These are phyloP conservation scores for Leucocoprinus sp. DNA, from an alignment of 768 basidiomycete genomes.

Conservation along the genomic window DNA sequence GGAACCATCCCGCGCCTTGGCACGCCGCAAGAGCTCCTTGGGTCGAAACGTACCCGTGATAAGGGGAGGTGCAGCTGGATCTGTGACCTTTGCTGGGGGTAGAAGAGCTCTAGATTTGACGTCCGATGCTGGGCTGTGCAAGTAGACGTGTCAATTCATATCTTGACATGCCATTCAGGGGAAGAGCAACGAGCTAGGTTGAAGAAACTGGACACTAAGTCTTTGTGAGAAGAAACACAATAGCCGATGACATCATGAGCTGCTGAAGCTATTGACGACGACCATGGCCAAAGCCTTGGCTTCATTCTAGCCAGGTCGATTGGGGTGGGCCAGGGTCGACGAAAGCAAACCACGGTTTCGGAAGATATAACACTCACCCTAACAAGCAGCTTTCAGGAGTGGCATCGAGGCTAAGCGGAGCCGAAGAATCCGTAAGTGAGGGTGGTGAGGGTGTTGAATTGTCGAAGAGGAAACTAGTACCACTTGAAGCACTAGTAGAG, in stretches of 20 bases:
- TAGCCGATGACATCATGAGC: too few species aligned
- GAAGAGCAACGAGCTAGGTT: too few species aligned
- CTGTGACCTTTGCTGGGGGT: conserved; percentile 8
- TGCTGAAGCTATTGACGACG: too few species aligned
- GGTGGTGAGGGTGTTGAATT: conserved; percentile 4
- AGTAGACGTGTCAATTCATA: conserved; percentile 6
- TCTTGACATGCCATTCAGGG: neutral
- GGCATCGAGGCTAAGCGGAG: conserved; percentile 1
- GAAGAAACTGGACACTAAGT: too few species aligned
- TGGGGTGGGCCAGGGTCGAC: neutral
- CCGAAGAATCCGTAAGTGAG: conserved; percentile 6
- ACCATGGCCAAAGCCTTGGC: too few species aligned
- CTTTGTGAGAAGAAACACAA: too few species aligned
- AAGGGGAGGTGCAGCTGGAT: conserved; percentile 25
- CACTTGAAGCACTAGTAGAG: conserved; percentile 1
- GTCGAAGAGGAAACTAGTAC: conserved; percentile 12
- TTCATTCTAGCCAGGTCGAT: conserved; percentile 1
- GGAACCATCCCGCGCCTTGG: conserved; percentile 9
- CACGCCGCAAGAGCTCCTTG: conserved; percentile 31
- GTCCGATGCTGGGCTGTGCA: conserved; percentile 1
- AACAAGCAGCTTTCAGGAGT: conserved; percentile 1
- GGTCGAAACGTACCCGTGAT: conserved; percentile 47
- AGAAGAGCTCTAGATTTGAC: neutral
- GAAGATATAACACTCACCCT: conserved; percentile 8
- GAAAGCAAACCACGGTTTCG: neutral